A percentile compares a stretch with the other conserved stretches of the same genome.
These are phyloP conservation scores for Jasminum sambac DNA, from an alignment of 257 asterid genomes.

Conservation along the genomic window DNA sequence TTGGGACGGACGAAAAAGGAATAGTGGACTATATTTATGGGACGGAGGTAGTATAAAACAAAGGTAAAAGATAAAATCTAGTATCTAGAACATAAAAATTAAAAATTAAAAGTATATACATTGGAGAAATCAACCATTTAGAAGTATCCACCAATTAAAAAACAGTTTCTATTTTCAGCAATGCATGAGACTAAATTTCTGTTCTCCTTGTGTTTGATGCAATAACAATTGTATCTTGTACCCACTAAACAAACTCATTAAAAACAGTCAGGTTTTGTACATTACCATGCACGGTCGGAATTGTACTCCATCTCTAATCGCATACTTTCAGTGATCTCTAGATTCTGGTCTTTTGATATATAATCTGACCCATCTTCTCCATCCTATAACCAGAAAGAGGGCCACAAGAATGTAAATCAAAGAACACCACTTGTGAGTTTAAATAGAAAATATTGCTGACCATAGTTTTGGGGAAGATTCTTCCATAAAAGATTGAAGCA, in stretches of 20 bases:
- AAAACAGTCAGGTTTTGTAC: not conserved
- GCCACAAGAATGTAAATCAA: not conserved
- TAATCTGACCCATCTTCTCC: constrained; percentile 42
- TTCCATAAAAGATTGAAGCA: not conserved
- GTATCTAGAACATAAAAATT: not conserved
- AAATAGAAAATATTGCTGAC: constrained; percentile 17
- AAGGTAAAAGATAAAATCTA: not conserved
- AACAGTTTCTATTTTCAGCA: not conserved
- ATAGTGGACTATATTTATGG: too few species aligned
- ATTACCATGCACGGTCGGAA: constrained; percentile 92
- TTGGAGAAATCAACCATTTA: not conserved
- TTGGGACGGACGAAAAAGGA: too few species aligned
- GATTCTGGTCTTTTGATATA: constrained; percentile 45
- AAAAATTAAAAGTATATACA: not conserved
- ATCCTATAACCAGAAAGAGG: constrained; percentile 47
- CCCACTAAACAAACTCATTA: not conserved
- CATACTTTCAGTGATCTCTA: constrained; percentile 79
- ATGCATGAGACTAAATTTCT: not conserved
- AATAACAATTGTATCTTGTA: not conserved
- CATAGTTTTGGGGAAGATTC: not conserved
- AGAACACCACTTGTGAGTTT: constrained; percentile 14
- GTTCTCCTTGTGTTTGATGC: not conserved
- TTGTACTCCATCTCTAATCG: constrained; percentile 86
- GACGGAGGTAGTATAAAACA: too few species aligned
- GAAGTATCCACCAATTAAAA: not conserved